Evolutionary conservation across 441 rosid genomes (phyloP), one percentile per base, ranked within the genome.

Genomic region (Hura crepitans): DNA sequence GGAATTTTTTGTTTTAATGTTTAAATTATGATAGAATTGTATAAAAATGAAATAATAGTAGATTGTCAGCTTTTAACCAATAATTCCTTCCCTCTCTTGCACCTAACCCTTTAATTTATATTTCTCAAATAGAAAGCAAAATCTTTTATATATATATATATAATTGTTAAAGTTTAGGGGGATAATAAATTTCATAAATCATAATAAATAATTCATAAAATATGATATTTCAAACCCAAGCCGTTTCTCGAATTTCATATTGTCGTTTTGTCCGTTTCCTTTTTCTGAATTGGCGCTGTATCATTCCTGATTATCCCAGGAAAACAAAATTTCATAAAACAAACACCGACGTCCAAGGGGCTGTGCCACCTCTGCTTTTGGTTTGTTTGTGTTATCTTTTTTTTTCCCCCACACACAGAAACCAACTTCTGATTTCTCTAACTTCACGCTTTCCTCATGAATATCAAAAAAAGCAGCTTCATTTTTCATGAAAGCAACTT

Each of bases 371-470:
- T 11, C 54, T 14, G n/a, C 18, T 30, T 31, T 72, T 72, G n/a
- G n/a, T 55, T 23, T 8, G 55, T 18, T 50, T 18, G 1, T 18
- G 15, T 50, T 18, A 6, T 53, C 22, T 55, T 55, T 23, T 22
- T 23, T 23, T 54, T 3, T 14, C 28, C 22, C 8, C 6, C n/a
- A 17, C 13, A n/a, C 15, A 10, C 0, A 23, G 62, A 66, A 65
- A n/a, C 73, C 63, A 69, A 37, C 66, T 54, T 33, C 67, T 61
- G 62, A 55, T 49, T 33, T 33, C 11, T 47, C 35, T 51, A 59
- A 64, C 47, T 57, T 58, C 83, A 74, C 76, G 73, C 80, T 68
- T 69, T 67, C 66, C 64, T n/a, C 79, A 75, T 75, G 86, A 79
- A 45, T 51, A 69, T 39, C 23, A 58, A 42, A 61, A 73, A 65